A percentile compares a stretch with the other conserved stretches of the same genome.
Conservation (phyloP, 2,329 filamentous ascomycete species). For the Escovopsis weberi region DNA sequence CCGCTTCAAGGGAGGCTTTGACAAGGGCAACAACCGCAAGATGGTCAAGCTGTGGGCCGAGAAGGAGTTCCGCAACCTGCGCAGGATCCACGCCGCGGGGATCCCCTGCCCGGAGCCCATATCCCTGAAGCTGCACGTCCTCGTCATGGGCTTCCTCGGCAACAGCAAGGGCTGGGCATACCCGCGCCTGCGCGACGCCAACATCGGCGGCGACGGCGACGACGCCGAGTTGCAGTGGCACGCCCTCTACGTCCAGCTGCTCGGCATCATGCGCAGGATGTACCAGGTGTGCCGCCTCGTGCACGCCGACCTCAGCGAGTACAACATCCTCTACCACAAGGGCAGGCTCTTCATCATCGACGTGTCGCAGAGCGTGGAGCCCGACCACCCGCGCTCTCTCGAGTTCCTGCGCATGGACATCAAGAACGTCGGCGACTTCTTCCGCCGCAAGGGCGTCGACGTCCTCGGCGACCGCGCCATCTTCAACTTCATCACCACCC, state of each 20-base stretch:
- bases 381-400: conserved; percentile 80
- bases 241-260: conserved; percentile 63
- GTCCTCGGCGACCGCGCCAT: conserved; percentile 63
- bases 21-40: conserved; percentile 85
- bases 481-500: conserved; percentile 67
- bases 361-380: conserved; percentile 93
- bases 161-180: conserved; percentile 78
- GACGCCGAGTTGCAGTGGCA: conserved; percentile 61
- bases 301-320: conserved; percentile 94
- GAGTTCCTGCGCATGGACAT: conserved; percentile 98
- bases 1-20: conserved; percentile 78
- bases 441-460: conserved; percentile 71
- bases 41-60: conserved; percentile 99
- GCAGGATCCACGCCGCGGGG: conserved; percentile 66
- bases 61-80: conserved; percentile 92
- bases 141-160: conserved; percentile 89
- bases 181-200: conserved; percentile 77
- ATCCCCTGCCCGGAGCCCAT: conserved; percentile 87
- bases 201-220: conserved; percentile 42
- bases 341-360: conserved; percentile 84
- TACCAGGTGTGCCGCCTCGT: conserved; percentile 88
- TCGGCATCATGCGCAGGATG: conserved; percentile 82
- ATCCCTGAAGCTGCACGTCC: conserved; percentile 79
- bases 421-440: conserved; percentile 92
- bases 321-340: conserved; percentile 88